Base-by-base conservation (phyloP, 495 filamentous ascomycete genomes). In the Lasiosphaeris hirsuta region DNA sequence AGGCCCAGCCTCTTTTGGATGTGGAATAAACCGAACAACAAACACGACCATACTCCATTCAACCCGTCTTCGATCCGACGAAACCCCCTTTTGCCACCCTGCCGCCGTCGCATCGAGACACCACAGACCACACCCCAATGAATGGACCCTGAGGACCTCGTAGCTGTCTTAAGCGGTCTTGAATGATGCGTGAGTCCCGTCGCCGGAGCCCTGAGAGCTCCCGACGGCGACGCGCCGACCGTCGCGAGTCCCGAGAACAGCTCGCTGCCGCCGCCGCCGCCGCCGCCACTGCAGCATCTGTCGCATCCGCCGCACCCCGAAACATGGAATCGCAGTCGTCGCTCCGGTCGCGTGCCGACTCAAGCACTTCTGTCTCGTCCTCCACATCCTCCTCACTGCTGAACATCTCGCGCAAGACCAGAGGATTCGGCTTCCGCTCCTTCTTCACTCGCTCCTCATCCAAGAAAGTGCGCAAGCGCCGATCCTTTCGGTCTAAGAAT, bases 171-270 rank as follows among this genome's bases (percentile, higher is more conserved):
- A 53, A 54, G 54, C 56, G 19, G 56, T 53, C 56, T 52, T 56
- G 33, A 42, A 78, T 70, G 73, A 75, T 75, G 65, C 67, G 69
- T 58, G 72, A 76, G 61, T 67, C 69, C 71, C 75, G 75, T 67
- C 75, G 69, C 62, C 71, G 75, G 74, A 78, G 75, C 67, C 77
- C 71, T 42, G 75, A 78, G 62, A 72, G 73, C 67, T 69, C 74
- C 66, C 70, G 74, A 56, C 75, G 75, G 58, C 71, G 76, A 72
- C 75, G 75, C 71, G 74, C 72, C 69, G 69, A 73, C 51, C 69
- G 72, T 50, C 68, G 75, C 55, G 64, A 71, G 61, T 78, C 76
- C 51, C 69, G 71, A 72, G 77, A 76, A 48, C 72, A 75, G 57
- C 71, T 76, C 51, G 67, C 70, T 49, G 66, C 70, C 55, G 70